Evolutionary conservation across 768 basidiomycete species (phyloP).

Genomic region (Hygrocybe punicea): DNA sequence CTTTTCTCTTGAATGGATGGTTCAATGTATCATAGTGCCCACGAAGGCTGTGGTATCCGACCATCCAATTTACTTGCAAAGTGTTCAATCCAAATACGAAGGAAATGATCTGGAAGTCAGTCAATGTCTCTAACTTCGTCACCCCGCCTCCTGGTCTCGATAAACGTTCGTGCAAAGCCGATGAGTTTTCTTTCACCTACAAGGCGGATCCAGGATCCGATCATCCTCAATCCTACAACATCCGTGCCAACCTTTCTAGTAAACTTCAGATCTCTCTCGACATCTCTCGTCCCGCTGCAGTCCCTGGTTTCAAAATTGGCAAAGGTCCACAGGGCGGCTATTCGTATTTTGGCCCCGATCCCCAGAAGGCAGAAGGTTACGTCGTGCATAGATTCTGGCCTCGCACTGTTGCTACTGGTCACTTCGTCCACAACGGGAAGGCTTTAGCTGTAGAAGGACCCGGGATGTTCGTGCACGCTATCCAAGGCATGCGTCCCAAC

Average conservation of each 20-base stretch:
- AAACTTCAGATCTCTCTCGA: conserved; percentile 81
- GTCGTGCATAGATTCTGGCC: conserved; percentile 94
- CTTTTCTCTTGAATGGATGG: conserved; percentile 7
- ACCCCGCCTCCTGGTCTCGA: conserved; percentile 70
- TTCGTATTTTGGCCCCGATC: conserved; percentile 79
- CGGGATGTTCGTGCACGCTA: conserved; percentile 92
- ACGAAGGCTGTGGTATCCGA: conserved; percentile 85
- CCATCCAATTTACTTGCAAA: conserved; percentile 92
- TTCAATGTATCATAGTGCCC: conserved; percentile 6
- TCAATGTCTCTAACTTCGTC: conserved; percentile 79
- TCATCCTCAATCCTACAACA: conserved; percentile 69
- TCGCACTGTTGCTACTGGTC: conserved; percentile 56
- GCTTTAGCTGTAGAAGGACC: conserved; percentile 55
- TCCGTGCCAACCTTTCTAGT: conserved; percentile 73
- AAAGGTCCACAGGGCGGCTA: conserved; percentile 83
- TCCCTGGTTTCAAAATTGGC: conserved; percentile 89
- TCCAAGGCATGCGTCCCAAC: conserved; percentile 98
- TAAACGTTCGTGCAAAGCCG: conserved; percentile 82
- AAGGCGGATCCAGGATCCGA: conserved; percentile 56
- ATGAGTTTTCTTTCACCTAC: conserved; percentile 75
- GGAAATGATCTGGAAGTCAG: conserved; percentile 76
- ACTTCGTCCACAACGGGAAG: conserved; percentile 62
- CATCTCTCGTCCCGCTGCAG: conserved; percentile 61
- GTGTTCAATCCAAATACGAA: conserved; percentile 74
- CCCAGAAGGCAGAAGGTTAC: conserved; percentile 71